Conservation (phyloP, 352 stramenopile species). For the Thraustochytrium sp. region DNA sequence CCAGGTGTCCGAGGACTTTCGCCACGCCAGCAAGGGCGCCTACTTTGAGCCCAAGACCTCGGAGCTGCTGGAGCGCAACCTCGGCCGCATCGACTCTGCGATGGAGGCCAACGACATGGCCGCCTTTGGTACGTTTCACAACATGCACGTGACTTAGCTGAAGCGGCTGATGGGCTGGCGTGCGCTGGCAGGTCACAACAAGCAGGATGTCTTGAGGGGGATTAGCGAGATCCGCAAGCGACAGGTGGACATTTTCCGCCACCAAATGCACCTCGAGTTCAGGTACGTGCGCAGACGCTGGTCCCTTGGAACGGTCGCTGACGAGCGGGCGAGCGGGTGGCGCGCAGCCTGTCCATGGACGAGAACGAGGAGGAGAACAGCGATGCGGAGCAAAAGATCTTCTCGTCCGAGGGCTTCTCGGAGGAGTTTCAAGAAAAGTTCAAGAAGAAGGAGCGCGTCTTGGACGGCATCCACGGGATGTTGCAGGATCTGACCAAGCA, state of each 20-base stretch:
- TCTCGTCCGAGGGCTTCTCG: conserved; percentile 34
- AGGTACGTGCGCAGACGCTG: background rate
- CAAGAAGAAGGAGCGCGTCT: conserved; percentile 26
- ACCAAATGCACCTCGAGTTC: conserved; percentile 35
- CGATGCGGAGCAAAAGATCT: conserved; percentile 26
- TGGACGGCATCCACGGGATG: background rate
- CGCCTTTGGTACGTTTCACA: conserved; percentile 16
- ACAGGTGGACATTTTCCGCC: conserved; percentile 29
- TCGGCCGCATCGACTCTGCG: background rate
- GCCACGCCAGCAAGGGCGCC: background rate
- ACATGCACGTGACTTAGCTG: background rate
- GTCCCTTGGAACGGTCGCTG: background rate
- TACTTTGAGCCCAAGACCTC: background rate
- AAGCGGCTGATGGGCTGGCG: background rate
- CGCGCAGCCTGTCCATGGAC: conserved; percentile 29
- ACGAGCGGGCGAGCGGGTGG: background rate
- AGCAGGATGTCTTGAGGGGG: background rate
- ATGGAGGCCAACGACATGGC: background rate
- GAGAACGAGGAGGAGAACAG: conserved; percentile 17
- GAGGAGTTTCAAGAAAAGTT: conserved; percentile 42
- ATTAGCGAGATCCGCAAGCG: background rate
- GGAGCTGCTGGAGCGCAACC: background rate
- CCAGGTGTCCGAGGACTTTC: background rate
- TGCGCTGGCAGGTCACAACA: conserved; percentile 11
- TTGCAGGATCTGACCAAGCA: conserved; percentile 18